Conservation (phyloP, 257 asterid species). For the Osmanthus fragrans region DNA sequence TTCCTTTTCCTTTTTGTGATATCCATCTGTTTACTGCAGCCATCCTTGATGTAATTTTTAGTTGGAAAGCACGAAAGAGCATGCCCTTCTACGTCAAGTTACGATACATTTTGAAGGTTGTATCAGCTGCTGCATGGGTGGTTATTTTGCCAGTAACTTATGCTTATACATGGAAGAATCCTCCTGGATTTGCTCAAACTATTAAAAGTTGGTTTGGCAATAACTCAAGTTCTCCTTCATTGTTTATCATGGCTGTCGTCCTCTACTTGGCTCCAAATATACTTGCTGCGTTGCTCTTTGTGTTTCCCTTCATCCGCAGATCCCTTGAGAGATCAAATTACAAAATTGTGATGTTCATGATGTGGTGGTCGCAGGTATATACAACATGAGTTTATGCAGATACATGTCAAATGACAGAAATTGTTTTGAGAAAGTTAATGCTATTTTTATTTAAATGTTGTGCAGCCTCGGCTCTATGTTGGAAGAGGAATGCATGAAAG, state of each 20-base stretch:
- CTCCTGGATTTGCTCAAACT: conserved; percentile 90
- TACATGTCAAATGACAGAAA: conserved; percentile 2
- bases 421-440: conserved; percentile 13
- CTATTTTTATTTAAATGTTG: conserved; percentile 20
- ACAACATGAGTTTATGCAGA: neutral
- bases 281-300: conserved; percentile 82
- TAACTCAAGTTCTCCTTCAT: conserved; percentile 68
- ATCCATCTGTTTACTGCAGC: conserved; percentile 49
- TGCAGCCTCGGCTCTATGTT: conserved; percentile 98
- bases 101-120: conserved; percentile 78
- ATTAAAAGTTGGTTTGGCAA: conserved; percentile 94
- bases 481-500: conserved; percentile 99
- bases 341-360: conserved; percentile 92
- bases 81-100: conserved; percentile 93
- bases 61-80: conserved; percentile 87
- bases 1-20: conserved; percentile 22
- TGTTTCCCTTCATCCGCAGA: conserved; percentile 90
- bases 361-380: conserved; percentile 99
- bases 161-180: conserved; percentile 88
- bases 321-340: conserved; percentile 92
- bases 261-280: conserved; percentile 93
- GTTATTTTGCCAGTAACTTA: conserved; percentile 88
- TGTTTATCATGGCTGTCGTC: conserved; percentile 89
- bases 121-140: conserved; percentile 97
- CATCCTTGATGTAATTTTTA: conserved; percentile 81